Evolutionary conservation across 306 rosid species (phyloP), one percentile per base, ranked within the genome.

Genomic region (Prinsepia uniflora): DNA sequence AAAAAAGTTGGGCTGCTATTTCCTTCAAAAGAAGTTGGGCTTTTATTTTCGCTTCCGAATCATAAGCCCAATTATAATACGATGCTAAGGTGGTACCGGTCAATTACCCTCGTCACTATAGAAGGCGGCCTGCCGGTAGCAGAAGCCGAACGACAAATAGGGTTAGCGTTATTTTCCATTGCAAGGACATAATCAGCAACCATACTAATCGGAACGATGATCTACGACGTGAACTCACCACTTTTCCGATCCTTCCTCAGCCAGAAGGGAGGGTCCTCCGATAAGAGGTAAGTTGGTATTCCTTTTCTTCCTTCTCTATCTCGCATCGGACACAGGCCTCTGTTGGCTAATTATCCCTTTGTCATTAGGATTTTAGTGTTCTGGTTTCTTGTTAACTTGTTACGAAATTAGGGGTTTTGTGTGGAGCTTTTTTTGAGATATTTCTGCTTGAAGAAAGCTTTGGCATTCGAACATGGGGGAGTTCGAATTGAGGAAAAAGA

Each of bases 231-330:
- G 19, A 95, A 95, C 83, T 95, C 97, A 17, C 96, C 90, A 0
- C 92, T 95, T 13, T 95, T 95, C 86, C 96, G 99, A 73, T 95
- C 97, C 74, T 91, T 95, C 90, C 99, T 95, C 72, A 91, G 97
- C 82, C 97, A 95, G 89, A 95, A 87, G 83, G 99, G 99, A 30
- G 96, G 97, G 43, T 74, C 97, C 66, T 91, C 99, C 42, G 97
- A 91, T 41, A 95, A 87, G 84, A 91, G 97, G 99, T 91, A 30
- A 30, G 36, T 1, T 30, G 30, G 57, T 4, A 63, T n/a, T 6
- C 24, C 6, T 39, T 63, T 30, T 70, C 72, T 40, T 17, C n/a
- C 0, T 13, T 24, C 36, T 44, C 19, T 40, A 2, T 18, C 64
- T 11, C 5, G 5, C 59, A n/a, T 24, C 11, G 2, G 12, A 8